These are phyloP conservation scores for Amanita subjunquillea DNA, from an alignment of 768 basidiomycete species.

Conservation along the genomic window DNA sequence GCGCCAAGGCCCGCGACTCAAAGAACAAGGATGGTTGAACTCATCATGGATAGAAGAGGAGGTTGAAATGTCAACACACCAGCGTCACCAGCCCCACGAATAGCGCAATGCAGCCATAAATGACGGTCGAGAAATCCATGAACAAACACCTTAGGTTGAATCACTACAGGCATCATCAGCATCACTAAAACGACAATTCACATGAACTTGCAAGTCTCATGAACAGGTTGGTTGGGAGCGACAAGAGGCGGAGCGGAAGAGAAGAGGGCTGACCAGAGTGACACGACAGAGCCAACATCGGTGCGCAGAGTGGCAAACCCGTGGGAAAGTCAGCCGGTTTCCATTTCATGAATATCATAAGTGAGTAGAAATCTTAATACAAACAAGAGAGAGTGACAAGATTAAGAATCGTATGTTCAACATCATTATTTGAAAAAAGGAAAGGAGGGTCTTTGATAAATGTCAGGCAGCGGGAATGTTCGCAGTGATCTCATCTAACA, in stretches of 20 bases:
- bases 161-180: background rate
- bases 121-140: slow-evolving; percentile 14
- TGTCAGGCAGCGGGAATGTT: slow-evolving; percentile 32
- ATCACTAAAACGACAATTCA: slow-evolving; percentile 8
- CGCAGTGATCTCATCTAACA: slow-evolving; percentile 46
- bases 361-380: background rate
- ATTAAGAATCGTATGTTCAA: slow-evolving; percentile 1
- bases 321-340: slow-evolving; percentile 9
- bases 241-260: background rate
- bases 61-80: slow-evolving; percentile 20
- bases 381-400: background rate
- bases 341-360: slow-evolving; percentile 4
- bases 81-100: slow-evolving; percentile 20
- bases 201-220: background rate
- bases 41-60: slow-evolving; percentile 7
- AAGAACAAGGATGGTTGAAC: slow-evolving; percentile 90
- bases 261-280: background rate
- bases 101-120: slow-evolving; percentile 26
- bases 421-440: background rate
- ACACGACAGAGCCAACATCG: background rate
- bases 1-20: slow-evolving; percentile 58
- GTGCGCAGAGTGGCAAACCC: background rate
- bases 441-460: background rate
- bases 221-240: background rate
- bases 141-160: background rate